Percentiles rank a stretch among this genome's conserved stretches.
Conservation (phyloP, 345 rosid genomes). For the Aethionema arabicum region DNA sequence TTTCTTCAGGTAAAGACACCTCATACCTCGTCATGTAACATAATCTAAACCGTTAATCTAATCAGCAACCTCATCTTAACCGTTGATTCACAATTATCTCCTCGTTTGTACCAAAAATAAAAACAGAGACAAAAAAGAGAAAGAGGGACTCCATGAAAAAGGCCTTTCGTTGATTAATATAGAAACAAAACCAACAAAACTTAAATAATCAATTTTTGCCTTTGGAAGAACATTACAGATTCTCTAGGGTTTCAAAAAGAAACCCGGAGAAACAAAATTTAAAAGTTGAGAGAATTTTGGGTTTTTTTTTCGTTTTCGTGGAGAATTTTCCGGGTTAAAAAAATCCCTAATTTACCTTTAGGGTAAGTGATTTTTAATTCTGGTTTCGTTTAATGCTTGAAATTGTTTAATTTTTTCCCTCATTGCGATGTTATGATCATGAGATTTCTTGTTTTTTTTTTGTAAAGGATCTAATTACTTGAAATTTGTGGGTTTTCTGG, state of each 20-base stretch:
- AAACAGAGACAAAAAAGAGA: conserved; percentile 11
- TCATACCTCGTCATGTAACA: background rate
- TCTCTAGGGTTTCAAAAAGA: conserved; percentile 5
- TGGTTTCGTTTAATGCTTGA: background rate
- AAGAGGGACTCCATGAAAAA: conserved; percentile 19
- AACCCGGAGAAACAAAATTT: too few relatives aligned
- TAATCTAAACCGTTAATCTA: conserved; percentile 16
- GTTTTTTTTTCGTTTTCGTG: background rate
- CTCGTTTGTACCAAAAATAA: conserved; percentile 32
- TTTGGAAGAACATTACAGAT: background rate
- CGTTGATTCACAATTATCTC: conserved; percentile 26
- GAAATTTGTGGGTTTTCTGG: background rate
- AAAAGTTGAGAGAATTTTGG: conserved; percentile 6
- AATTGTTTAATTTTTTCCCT: background rate
- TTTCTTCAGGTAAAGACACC: conserved; percentile 10
- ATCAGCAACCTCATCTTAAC: background rate
- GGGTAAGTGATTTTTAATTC: conserved; percentile 13
- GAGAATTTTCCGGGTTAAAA: background rate
- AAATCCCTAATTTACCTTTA: background rate
- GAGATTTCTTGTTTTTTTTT: background rate
- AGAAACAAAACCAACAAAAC: background rate
- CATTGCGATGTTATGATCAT: conserved; percentile 3
- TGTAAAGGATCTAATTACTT: background rate
- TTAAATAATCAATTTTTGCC: background rate
- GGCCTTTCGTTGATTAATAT: conserved; percentile 13